Evolutionary conservation across 2,329 filamentous ascomycete species (phyloP), one percentile per base, ranked within the genome.

Genomic region (Ophiocordyceps robertsii): DNA sequence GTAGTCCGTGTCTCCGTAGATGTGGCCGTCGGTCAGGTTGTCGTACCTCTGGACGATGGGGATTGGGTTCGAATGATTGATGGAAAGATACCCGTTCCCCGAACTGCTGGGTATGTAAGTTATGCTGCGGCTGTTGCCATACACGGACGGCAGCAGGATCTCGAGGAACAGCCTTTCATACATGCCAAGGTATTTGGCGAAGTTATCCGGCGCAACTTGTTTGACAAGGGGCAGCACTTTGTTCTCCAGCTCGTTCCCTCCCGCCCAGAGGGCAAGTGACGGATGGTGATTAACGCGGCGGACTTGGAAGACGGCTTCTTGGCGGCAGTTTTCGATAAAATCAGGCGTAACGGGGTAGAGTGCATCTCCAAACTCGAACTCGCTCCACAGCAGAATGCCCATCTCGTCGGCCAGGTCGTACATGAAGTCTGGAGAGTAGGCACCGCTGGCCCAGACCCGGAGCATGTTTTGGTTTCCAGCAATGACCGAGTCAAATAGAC

Each of bases 401-500:
- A 67, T 66, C 51, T 77, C 72, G 52, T 81, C 76, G 2, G 75
- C 77, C 10, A 79, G 59, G 44, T 80, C 75, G 49, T 75, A 80
- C 46, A 80, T 72, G 47, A 75, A 79, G 47, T 80, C 75, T 1
- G 73, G 75, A 1, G 68, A 63, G 47, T 80, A 81, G 2, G 71
- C 69, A 2, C 76, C 74, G 17, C 69, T 73, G 12, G 74, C 66
- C 77, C 77, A 80, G 2, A 80, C 69, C 6, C 76, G 66, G 4
- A 80, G 64, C 75, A 80, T 78, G 50, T 80, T 80, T 52, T 80
- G 76, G 46, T 80, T 77, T 10, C 47, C 45, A 2, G 72, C 74
- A 21, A 66, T 66, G 1, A 74, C 63, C 3, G 72, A 70, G 0
- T 72, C 67, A 43, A 50, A 50, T 11, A 75, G 62, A 42, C 67